phyloP scores from a whole-genome alignment of 371 early-diverging fungal genomes.

The Capniomyces stellatus region DNA sequence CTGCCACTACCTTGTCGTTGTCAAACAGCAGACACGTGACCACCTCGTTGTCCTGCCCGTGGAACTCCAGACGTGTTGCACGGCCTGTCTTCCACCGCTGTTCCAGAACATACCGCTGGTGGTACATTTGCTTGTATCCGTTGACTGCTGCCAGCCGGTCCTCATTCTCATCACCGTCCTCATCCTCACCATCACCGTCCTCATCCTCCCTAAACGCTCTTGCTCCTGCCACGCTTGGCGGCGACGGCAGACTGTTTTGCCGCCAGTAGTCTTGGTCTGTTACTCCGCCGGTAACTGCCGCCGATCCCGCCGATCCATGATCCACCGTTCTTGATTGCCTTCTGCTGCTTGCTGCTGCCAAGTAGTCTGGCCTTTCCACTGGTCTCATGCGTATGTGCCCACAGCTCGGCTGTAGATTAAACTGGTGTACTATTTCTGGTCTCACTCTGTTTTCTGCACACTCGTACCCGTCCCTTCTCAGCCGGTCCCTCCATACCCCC shows the following conservation, averaged over 20 bases:
- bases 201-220: no score
- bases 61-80: conserved; percentile 52
- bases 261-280: neutral
- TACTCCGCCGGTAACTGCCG: neutral
- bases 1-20: conserved; percentile 74
- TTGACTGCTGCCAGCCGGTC: conserved; percentile 11
- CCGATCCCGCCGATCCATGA: neutral
- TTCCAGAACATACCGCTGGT: conserved; percentile 46
- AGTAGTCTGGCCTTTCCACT: neutral
- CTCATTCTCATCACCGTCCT: neutral
- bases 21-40: conserved; percentile 94
- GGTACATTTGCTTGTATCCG: conserved; percentile 59
- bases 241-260: neutral
- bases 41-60: conserved; percentile 57
- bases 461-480: conserved; percentile 9
- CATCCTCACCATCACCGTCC: no score
- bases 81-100: conserved; percentile 65
- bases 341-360: neutral
- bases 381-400: neutral
- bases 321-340: neutral
- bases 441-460: neutral
- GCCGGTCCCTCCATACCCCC: conserved; percentile 38
- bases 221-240: neutral
- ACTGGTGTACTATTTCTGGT: neutral
- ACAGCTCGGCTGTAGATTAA: neutral